Evolutionary conservation across 352 stramenopile genomes (phyloP).

Genomic region (Phytophthora chlamydospora): DNA sequence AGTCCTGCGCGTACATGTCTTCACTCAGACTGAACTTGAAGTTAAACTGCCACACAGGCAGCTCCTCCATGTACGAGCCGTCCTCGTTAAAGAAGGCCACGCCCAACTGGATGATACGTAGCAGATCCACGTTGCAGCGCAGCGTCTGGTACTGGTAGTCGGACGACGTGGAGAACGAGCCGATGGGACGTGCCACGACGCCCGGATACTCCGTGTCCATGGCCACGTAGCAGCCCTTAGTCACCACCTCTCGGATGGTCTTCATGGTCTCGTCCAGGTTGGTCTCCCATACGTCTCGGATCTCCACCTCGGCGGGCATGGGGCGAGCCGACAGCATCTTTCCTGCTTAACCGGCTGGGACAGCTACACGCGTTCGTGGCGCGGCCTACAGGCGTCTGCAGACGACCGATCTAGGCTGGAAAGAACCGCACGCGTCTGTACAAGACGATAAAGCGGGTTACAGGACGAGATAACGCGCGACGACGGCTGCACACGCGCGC

Average conservation of each 20-base stretch:
- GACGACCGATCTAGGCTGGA: neutral
- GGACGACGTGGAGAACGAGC: conserved; percentile 93
- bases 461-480: neutral
- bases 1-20: conserved; percentile 99
- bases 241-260: conserved; percentile 95
- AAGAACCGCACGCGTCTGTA: conserved; percentile 18
- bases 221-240: conserved; percentile 97
- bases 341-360: neutral
- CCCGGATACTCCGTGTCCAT: conserved; percentile 99
- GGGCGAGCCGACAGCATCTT: conserved; percentile 55
- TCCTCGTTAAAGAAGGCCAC: conserved; percentile 97
- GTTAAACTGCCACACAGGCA: conserved; percentile 99
- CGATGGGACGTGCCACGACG: conserved; percentile 97
- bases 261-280: conserved; percentile 97
- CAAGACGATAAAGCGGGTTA: neutral
- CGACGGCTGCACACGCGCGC: conserved; percentile 15
- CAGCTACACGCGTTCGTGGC: conserved; percentile 2
- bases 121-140: conserved; percentile 98
- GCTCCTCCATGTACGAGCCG: conserved; percentile 93
- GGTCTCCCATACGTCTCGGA: conserved; percentile 93
- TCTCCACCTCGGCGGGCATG: conserved; percentile 89
- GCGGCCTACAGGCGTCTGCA: conserved; percentile 5
- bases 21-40: conserved; percentile 98
- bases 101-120: conserved; percentile 99
- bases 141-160: conserved; percentile 99